Conservation (phyloP, 2,329 filamentous ascomycete species). For the Fusarium sp. region DNA sequence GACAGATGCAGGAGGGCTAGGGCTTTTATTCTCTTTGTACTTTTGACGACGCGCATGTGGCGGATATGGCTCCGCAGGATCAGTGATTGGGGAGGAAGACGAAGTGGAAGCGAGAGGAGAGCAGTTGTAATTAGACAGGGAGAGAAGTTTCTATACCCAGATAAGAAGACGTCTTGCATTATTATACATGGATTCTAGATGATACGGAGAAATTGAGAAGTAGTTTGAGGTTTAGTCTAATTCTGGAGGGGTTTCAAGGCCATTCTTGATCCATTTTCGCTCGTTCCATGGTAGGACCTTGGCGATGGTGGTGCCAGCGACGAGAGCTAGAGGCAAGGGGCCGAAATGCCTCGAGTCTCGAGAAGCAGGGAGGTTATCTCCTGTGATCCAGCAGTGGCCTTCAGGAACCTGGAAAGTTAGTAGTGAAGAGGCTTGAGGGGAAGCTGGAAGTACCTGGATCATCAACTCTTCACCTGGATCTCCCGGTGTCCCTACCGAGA, state of each 20-base stretch:
- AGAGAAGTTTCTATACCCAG: constrained; percentile 46
- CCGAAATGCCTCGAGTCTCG: constrained; percentile 90
- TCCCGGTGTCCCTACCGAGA: constrained; percentile 72
- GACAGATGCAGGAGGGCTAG: constrained; percentile 28
- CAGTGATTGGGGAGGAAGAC: constrained; percentile 26
- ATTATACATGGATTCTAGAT: constrained; percentile 26
- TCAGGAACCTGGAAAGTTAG: constrained; percentile 76
- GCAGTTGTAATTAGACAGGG: constrained; percentile 52
- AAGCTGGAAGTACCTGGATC: constrained; percentile 67
- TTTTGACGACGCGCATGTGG: constrained; percentile 52
- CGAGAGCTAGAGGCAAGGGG: constrained; percentile 84
- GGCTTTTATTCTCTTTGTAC: constrained; percentile 41
- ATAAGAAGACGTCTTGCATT: constrained; percentile 41
- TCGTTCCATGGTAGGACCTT: constrained; percentile 66
- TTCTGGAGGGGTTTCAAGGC: constrained; percentile 50
- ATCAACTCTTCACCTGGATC: constrained; percentile 61
- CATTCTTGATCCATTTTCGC: constrained; percentile 62
- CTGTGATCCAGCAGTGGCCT: constrained; percentile 91
- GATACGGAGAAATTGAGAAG: not conserved
- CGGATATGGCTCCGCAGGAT: constrained; percentile 35
- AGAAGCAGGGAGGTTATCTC: constrained; percentile 87
- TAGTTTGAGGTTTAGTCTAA: constrained; percentile 17
- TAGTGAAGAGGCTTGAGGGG: not conserved
- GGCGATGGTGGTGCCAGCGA: constrained; percentile 84
- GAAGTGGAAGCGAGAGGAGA: constrained; percentile 27